These are phyloP conservation scores for Macrolepiota dolichaula DNA, from an alignment of 768 basidiomycete genomes.

Conservation along the genomic window DNA sequence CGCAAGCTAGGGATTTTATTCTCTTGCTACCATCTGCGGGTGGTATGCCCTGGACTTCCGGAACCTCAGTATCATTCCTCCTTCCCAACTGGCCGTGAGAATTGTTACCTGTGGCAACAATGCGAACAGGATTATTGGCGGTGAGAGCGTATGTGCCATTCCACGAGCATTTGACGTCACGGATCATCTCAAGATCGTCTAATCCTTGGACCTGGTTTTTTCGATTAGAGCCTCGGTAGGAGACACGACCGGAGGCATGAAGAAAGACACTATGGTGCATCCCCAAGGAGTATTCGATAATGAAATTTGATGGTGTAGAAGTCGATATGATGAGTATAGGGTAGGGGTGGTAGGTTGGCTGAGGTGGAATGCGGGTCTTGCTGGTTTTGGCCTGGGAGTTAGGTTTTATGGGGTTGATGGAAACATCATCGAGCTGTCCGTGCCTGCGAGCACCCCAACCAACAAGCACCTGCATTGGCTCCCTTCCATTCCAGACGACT, in stretches of 20 bases:
- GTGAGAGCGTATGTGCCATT: slow-evolving; percentile 60
- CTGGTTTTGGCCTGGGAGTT: neutral
- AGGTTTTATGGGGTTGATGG: slow-evolving; percentile 5
- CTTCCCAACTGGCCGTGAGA: slow-evolving; percentile 69
- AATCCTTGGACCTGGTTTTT: slow-evolving; percentile 61
- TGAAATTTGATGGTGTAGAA: slow-evolving; percentile 24
- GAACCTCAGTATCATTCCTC: neutral
- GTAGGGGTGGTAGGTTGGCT: neutral
- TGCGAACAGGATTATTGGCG: slow-evolving; percentile 15
- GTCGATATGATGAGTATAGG: slow-evolving; percentile 29
- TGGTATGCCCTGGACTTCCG: slow-evolving; percentile 11
- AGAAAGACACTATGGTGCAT: slow-evolving; percentile 48
- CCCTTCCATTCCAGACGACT: slow-evolving; percentile 18
- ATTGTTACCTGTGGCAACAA: slow-evolving; percentile 51
- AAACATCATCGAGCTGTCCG: slow-evolving; percentile 67
- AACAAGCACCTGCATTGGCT: slow-evolving; percentile 28
- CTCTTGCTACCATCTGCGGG: neutral
- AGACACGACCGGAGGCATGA: slow-evolving; percentile 50
- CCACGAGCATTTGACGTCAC: slow-evolving; percentile 65
- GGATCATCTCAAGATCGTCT: slow-evolving; percentile 20
- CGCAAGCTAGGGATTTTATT: slow-evolving; percentile 48
- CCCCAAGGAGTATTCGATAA: slow-evolving; percentile 34
- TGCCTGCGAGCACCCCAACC: slow-evolving; percentile 89
- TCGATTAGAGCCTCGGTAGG: slow-evolving; percentile 64
- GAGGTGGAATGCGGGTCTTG: neutral